Evolutionary conservation across 371 early-diverging fungal species (phyloP).

Genomic region (Umbelopsis sp.): DNA sequence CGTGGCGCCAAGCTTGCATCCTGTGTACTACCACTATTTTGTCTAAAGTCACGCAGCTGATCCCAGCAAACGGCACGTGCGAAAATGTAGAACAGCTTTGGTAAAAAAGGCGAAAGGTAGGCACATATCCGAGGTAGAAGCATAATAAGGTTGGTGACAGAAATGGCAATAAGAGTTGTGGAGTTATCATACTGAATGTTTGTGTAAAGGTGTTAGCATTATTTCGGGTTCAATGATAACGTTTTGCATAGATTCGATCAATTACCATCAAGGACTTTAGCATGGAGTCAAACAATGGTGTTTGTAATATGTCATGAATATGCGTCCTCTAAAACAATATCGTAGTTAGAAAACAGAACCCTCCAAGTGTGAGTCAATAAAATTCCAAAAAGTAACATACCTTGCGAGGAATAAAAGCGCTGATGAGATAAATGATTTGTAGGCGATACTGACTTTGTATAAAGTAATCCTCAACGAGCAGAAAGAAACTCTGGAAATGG

Average conservation of each 20-base stretch:
- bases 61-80: slow-evolving; percentile 69
- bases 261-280: slow-evolving; percentile 63
- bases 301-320: slow-evolving; percentile 63
- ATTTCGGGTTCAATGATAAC: background rate
- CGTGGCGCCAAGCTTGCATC: slow-evolving; percentile 13
- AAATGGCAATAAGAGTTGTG: slow-evolving; percentile 62
- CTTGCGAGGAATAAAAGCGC: slow-evolving; percentile 61
- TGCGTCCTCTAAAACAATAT: slow-evolving; percentile 51
- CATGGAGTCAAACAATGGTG: slow-evolving; percentile 59
- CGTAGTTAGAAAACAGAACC: background rate
- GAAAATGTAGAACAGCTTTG: slow-evolving; percentile 62
- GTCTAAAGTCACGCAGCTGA: slow-evolving; percentile 50
- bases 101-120: slow-evolving; percentile 56
- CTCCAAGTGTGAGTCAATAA: background rate
- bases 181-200: slow-evolving; percentile 63
- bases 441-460: slow-evolving; percentile 56
- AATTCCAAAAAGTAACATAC: slow-evolving; percentile 26
- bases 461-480: slow-evolving; percentile 56
- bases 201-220: background rate
- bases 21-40: slow-evolving; percentile 37
- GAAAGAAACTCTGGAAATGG: slow-evolving; percentile 49
- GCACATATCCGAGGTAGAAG: slow-evolving; percentile 68
- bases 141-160: slow-evolving; percentile 68
- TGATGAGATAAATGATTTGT: slow-evolving; percentile 58
- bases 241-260: background rate